These are phyloP conservation scores for Leccinum barrowsii DNA, from an alignment of 768 basidiomycete species.

Conservation along the genomic window DNA sequence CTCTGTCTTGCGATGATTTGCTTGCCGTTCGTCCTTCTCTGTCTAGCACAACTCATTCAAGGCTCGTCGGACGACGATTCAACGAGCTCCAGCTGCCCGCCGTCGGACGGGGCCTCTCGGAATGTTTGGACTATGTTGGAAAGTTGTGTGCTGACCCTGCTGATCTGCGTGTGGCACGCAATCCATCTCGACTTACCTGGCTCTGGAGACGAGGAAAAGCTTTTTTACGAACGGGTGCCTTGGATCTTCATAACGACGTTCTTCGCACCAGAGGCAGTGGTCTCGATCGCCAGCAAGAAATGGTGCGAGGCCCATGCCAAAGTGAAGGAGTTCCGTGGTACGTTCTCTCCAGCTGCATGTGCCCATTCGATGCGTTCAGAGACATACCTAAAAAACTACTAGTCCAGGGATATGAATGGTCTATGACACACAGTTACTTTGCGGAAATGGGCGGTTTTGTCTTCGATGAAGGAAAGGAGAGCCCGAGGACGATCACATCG, in stretches of 20 bases:
- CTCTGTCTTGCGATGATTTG: background rate
- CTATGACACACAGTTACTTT: conserved; percentile 4
- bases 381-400: background rate
- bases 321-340: background rate
- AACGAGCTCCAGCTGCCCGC: background rate
- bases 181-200: background rate
- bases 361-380: background rate
- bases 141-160: background rate
- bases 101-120: background rate
- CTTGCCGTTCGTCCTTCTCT: background rate
- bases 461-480: background rate
- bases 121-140: background rate
- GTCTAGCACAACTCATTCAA: background rate
- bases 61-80: background rate
- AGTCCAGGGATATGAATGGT: conserved; percentile 1
- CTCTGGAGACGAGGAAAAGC: background rate
- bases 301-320: background rate
- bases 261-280: background rate
- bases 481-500: background rate
- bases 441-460: conserved; percentile 1
- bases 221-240: background rate
- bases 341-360: background rate
- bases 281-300: background rate
- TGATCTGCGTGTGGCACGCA: conserved; percentile 1
- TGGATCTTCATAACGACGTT: background rate